These are phyloP conservation scores for Saccharomycopsis hybrid DNA, from an alignment of 1,139 yeast species.

Conservation along the genomic window DNA sequence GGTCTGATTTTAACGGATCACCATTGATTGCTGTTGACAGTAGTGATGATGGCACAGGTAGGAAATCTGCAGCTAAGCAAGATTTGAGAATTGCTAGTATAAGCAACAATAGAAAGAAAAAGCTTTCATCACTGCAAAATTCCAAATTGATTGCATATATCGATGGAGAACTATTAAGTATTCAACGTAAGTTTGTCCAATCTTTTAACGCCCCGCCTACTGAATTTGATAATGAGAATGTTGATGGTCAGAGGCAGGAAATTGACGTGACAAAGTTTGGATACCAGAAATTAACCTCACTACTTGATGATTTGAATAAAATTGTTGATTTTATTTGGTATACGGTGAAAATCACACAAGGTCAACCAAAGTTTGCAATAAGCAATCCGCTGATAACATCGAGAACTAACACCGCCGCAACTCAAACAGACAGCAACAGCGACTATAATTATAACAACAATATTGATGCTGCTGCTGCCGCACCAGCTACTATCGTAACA, in stretches of 20 bases:
- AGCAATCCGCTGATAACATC: no score
- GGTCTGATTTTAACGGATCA: background rate
- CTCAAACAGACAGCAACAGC: no score
- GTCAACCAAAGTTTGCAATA: background rate
- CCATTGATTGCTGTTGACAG: no score
- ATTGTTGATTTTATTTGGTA: constrained; percentile 54
- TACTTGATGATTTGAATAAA: constrained; percentile 41
- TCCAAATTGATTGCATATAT: constrained; percentile 33
- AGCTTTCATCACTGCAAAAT: constrained; percentile 14
- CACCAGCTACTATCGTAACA: no score
- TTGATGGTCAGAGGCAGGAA: constrained; percentile 13
- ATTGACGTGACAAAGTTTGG: constrained; percentile 25
- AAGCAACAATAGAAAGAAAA: background rate
- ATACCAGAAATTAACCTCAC: constrained; percentile 34
- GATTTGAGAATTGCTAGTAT: no score
- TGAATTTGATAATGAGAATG: no score
- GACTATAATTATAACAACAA: no score
- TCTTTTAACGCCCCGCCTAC: constrained; percentile 39
- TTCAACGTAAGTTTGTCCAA: constrained; percentile 63
- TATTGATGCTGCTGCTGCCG: no score
- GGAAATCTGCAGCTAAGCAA: no score
- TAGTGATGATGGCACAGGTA: no score
- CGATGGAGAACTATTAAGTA: constrained; percentile 49
- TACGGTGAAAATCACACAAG: constrained; percentile 32
- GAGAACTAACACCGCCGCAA: no score